These are phyloP conservation scores for Austroboletus festivus DNA, from an alignment of 768 basidiomycete genomes.

Conservation along the genomic window DNA sequence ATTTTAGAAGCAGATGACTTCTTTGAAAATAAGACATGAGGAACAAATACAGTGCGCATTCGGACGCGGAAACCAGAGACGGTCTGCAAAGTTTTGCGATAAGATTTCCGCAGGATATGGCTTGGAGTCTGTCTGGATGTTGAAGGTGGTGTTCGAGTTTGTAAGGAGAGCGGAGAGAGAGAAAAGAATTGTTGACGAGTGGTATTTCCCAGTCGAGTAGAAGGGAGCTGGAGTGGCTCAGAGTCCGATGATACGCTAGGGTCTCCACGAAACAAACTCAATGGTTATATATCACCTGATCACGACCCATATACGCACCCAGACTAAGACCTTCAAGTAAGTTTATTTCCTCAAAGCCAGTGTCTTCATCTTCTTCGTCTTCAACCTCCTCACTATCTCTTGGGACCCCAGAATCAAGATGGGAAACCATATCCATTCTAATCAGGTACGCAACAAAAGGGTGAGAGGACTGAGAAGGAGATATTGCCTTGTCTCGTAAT, in stretches of 20 bases:
- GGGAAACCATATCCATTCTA: conserved; percentile 14
- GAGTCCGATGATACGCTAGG: conserved; percentile 41
- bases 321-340: conserved; percentile 63
- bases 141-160: conserved; percentile 44
- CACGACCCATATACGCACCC: conserved; percentile 40
- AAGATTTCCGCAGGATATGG: conserved; percentile 81
- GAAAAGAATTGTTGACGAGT: conserved; percentile 68
- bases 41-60: conserved; percentile 93
- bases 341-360: conserved; percentile 65
- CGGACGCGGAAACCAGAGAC: conserved; percentile 84
- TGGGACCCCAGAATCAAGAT: conserved; percentile 5
- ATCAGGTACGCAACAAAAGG: conserved; percentile 30
- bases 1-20: conserved; percentile 14
- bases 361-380: conserved; percentile 38
- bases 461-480: conserved; percentile 39
- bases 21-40: conserved; percentile 70
- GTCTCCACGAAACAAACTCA: conserved; percentile 30
- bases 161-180: conserved; percentile 47
- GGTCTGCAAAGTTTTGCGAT: conserved; percentile 72
- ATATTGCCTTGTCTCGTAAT: conserved; percentile 72
- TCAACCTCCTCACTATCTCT: conserved; percentile 15
- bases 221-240: conserved; percentile 52
- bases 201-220: conserved; percentile 65
- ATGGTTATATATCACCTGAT: neutral
- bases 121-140: conserved; percentile 46